phyloP scores from a whole-genome alignment of 106 monocot species.

The Allium fistulosum region DNA sequence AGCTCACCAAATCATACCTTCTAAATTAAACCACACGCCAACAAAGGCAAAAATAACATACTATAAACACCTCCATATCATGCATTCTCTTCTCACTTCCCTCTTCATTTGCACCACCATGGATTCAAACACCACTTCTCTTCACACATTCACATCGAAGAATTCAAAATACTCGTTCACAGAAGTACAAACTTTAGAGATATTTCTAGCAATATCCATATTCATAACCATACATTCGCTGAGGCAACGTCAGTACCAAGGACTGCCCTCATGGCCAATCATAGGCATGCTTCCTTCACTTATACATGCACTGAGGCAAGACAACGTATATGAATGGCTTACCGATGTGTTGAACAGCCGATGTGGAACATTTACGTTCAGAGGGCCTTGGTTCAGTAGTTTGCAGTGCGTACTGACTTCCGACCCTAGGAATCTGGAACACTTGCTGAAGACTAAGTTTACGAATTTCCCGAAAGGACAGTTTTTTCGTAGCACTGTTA shows the following conservation, averaged over 20 bases:
- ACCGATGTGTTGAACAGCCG: conserved; percentile 39
- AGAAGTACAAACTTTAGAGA: conserved; percentile 44
- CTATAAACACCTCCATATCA: background rate
- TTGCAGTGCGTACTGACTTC: conserved; percentile 76
- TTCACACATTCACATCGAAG: background rate
- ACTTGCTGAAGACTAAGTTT: conserved; percentile 85
- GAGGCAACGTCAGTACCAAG: conserved; percentile 38
- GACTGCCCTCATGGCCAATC: conserved; percentile 64
- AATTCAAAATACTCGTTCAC: background rate
- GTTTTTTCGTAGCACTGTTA: conserved; percentile 55
- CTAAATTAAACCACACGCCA: background rate
- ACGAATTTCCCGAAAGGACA: conserved; percentile 72
- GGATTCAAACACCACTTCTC: conserved; percentile 3
- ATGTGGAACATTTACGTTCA: conserved; percentile 75
- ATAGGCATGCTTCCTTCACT: conserved; percentile 90
- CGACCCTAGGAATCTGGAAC: conserved; percentile 91
- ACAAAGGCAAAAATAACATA: background rate
- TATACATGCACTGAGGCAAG: conserved; percentile 34
- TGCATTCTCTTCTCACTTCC: background rate
- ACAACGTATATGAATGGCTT: conserved; percentile 79
- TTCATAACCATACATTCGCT: conserved; percentile 68
- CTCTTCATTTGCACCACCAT: background rate
- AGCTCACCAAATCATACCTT: conserved; percentile 67
- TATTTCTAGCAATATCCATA: conserved; percentile 48
- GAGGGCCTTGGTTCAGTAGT: conserved; percentile 64